Percentiles rank a stretch among this genome's conserved stretches.
phyloP scores from a whole-genome alignment of 2,329 filamentous ascomycete genomes.

The Ophiostoma sp. region DNA sequence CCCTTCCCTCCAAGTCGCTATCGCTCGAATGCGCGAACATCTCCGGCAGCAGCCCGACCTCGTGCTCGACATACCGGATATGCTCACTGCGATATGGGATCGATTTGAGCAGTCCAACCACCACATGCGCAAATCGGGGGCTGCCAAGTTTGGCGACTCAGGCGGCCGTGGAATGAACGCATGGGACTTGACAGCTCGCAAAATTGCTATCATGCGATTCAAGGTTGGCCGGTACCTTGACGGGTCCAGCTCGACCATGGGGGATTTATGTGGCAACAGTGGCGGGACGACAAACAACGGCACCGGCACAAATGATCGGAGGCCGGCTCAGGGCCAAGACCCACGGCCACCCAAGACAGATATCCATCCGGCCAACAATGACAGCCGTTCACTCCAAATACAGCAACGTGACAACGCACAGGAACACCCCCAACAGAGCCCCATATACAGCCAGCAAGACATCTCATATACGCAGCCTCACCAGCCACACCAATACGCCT shows the following conservation, averaged over 20 bases:
- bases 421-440: not conserved
- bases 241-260: conserved; percentile 3
- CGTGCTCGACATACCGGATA: conserved; percentile 41
- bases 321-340: not conserved
- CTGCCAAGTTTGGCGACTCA: conserved; percentile 27
- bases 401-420: not conserved
- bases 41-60: conserved; percentile 43
- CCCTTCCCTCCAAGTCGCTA: conserved; percentile 38
- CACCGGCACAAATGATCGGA: too few relatives aligned
- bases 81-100: conserved; percentile 39
- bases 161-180: conserved; percentile 40
- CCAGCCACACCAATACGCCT: not conserved
- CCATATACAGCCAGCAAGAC: not conserved
- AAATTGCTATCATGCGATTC: conserved; percentile 43
- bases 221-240: conserved; percentile 47
- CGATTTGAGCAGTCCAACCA: conserved; percentile 43
- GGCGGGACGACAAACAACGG: not conserved
- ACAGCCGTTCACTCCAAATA: not conserved
- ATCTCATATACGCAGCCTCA: not conserved
- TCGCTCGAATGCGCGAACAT: conserved; percentile 40
- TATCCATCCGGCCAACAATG: not conserved
- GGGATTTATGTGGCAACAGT: not conserved
- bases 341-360: not conserved
- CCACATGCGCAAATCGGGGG: conserved; percentile 33
- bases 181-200: conserved; percentile 46